Base-by-base conservation (phyloP, 2,329 filamentous ascomycete species). In the Diplodia scrobiculata region DNA sequence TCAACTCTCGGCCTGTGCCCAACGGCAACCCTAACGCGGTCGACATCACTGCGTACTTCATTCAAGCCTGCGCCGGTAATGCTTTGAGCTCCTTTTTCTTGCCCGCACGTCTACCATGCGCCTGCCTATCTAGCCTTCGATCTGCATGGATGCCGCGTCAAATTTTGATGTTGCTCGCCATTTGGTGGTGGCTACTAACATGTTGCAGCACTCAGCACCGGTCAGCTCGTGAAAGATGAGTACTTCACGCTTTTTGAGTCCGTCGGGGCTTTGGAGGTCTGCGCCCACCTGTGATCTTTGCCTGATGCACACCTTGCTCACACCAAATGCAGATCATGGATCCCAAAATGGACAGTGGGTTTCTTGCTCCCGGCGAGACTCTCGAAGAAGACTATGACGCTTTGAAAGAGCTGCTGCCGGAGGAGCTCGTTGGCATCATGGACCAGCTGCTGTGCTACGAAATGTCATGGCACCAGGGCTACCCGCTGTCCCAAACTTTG, bases 391-490 rank as follows among this genome's bases (percentile, higher is more conserved):
- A 90, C 60, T 96, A 94, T 77, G 89, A 97, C 73, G 86, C 92
- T 48, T 81, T 86, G 51, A 82, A 83, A 54, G 81, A 85, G 6
- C 80, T 96, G 48, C 81, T 89, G 14, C 90, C 92, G 0, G 87
- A 90, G 71, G 89, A 99, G 77, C 86, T 96, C 0, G 81, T 99
- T 64, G 94, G 95, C 36, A 92, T 99, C 70, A 96, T 99, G 80
- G 95, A 99, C 74, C 90, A 97, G 76, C 81, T 99, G 38, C 82
- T 97, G 21, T 95, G 90, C 74, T 89, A 94, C 65, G 95, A 98
- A 89, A 96, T 97, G 86, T 91, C 92, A 68, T 99, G 96, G 93
- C 92, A 98, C 75, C 87, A 91, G 71, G 95, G 96, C n/a, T 93
- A 97, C 73, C 92, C 95, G 1, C 84, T 99, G 9, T 96, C 94